Base-by-base conservation (phyloP, 2,329 filamentous ascomycete species). In the Exophiala sideris region DNA sequence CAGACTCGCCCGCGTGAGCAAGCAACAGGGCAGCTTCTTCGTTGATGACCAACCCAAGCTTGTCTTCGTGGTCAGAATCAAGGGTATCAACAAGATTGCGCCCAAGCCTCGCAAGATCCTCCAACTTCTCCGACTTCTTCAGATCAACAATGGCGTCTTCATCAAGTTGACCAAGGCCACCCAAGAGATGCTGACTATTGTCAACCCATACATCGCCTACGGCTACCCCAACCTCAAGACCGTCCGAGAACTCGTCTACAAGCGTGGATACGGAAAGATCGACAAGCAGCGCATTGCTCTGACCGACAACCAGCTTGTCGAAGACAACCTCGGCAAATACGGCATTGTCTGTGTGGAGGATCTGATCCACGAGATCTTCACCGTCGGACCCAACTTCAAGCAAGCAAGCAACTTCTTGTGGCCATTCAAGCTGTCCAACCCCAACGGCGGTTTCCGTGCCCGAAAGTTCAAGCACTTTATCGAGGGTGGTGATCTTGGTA, bases 11-110 rank as follows among this genome's bases (percentile, higher is more conserved):
- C 92, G 94, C 68, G 79, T 91, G 65, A 89, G 91, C 78, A 95
- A 95, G 85, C 82, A 89, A 78, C 86, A 89, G 72, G 92, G 92
- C 76, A 88, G 84, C 74, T 94, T 92, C 84, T 94, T 95, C 79
- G 88, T 99, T 67, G 87, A 90, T 64, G 91, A 89, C 64, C 91
- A 99, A 85, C 80, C 89, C 74, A 96, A 96, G 81, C 83, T 99
- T 72, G 91, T 92, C 81, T 99, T 99, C 77, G 86, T 99, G 70
- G 81, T 97, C 78, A 92, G 94, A 77, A 99, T 99, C 85, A 99
- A 99, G 90, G 94, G 92, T 95, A 97, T 99, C 91, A 97, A 97
- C 89, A 99, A 99, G 89, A 97, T 99, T 71, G 86, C 95, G 75
- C 94, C 94, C 70, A 97, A 99, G 89, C 95, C 95, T 79, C 91